Evolutionary conservation across 345 rosid species (phyloP).

Genomic region (Camelina neglecta): DNA sequence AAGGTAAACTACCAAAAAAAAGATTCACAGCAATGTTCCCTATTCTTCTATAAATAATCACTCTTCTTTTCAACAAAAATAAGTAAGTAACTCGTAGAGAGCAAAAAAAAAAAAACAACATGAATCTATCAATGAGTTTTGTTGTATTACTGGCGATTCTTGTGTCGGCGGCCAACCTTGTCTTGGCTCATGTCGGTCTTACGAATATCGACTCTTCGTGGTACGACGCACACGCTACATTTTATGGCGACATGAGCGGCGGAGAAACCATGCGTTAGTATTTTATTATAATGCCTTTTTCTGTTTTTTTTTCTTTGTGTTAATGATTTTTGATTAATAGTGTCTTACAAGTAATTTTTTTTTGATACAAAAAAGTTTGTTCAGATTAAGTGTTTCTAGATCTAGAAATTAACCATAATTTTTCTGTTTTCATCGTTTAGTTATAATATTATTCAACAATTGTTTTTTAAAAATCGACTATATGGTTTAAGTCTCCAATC

Average conservation of each 20-base stretch:
- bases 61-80: neutral
- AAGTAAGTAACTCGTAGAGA: neutral
- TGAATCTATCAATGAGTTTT: conserved; percentile 15
- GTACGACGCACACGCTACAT: conserved; percentile 44
- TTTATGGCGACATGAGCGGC: conserved; percentile 41
- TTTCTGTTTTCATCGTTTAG: neutral
- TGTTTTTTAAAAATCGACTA: no score
- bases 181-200: neutral
- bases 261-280: conserved; percentile 48
- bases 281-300: neutral
- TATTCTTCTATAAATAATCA: conserved; percentile 28
- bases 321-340: neutral
- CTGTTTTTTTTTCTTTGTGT: neutral
- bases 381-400: neutral
- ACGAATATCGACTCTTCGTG: neutral
- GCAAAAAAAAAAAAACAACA: neutral
- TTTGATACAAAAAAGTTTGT: neutral
- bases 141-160: conserved; percentile 17
- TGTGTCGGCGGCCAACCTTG: conserved; percentile 6
- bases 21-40: neutral
- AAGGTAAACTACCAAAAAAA: no score
- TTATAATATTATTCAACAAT: neutral
- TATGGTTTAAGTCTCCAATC: no score
- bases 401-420: no score
- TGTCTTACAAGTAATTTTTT: neutral